Conservation (phyloP, 106 monocot genomes). For the Dendrobium huoshanense region DNA sequence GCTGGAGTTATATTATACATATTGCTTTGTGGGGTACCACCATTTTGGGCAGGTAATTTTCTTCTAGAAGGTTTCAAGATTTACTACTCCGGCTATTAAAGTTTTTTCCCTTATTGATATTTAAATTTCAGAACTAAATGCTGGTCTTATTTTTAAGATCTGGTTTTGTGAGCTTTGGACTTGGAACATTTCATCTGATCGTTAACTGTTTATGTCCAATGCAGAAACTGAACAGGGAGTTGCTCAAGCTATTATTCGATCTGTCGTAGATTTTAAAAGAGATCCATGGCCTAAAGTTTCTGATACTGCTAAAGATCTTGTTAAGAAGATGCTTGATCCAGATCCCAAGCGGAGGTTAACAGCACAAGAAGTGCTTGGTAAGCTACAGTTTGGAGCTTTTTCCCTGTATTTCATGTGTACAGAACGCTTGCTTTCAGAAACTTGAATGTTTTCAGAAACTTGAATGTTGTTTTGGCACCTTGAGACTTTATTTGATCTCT, state of each 20-base stretch:
- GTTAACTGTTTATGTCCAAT: background rate
- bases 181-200: background rate
- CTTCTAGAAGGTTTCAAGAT: background rate
- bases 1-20: conserved; percentile 62
- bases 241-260: conserved; percentile 47
- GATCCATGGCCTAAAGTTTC: conserved; percentile 54
- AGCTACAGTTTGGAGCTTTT: background rate
- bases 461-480: background rate
- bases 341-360: conserved; percentile 33
- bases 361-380: conserved; percentile 49
- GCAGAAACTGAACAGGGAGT: conserved; percentile 53
- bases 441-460: background rate
- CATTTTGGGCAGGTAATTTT: conserved; percentile 59
- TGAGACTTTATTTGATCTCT: background rate
- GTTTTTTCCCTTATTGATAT: background rate
- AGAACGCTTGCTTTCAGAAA: background rate
- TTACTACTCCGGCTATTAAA: background rate
- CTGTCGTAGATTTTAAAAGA: conserved; percentile 37
- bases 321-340: conserved; percentile 46
- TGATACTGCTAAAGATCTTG: conserved; percentile 48
- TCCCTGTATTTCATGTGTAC: background rate
- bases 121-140: background rate
- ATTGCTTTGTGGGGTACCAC: conserved; percentile 53
- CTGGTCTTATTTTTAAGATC: background rate
- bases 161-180: background rate